Evolutionary conservation across 495 filamentous ascomycete genomes (phyloP), one percentile per base, ranked within the genome.

Genomic region (Podospora appendiculata): DNA sequence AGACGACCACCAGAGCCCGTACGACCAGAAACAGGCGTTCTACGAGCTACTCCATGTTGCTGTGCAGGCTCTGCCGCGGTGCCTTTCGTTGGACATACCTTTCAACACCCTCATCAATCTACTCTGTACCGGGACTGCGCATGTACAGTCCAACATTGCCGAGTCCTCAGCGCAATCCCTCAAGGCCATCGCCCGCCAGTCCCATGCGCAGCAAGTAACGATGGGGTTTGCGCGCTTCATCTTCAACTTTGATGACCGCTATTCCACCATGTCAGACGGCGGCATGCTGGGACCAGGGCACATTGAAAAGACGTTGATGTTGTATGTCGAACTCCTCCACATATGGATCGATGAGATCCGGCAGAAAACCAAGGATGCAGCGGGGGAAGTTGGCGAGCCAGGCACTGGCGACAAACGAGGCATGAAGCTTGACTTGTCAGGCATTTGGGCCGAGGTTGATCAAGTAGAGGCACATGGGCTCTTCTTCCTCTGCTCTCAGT

Each of bases 261-360:
- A 96, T 67, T 89, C 91, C 1, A 97, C 93, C 17, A 96, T 96
- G 87, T 95, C 91, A 8, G 94, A 97, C 60, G 90, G 95, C 41
- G 93, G 94, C 4, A 91, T 99, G 88, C 81, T 98, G 19, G 93
- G 93, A 6, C 84, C 90, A 19, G 88, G 84, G 9, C 94, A 98
- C 63, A 96, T 98, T 47, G 94, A 99, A 61, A 95, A 85, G 52
- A 97, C 94, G 4, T 64, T 99, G 14, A 82, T 83, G 54, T 77
- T 99, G 0, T 99, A 97, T 63, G 88, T 99, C 42, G 90, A 99
- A 65, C 71, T 97, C 8, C 75, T 99, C 34, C 80, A 86, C 51
- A 96, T 99, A 41, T 99, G 93, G 93, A 93, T 95, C 32, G 90
- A 96, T 48, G 90, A 96, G 61, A 92, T 97, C 58, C 86, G 88